Base-by-base conservation (phyloP, 345 rosid species). In the Excoecaria agallocha region DNA sequence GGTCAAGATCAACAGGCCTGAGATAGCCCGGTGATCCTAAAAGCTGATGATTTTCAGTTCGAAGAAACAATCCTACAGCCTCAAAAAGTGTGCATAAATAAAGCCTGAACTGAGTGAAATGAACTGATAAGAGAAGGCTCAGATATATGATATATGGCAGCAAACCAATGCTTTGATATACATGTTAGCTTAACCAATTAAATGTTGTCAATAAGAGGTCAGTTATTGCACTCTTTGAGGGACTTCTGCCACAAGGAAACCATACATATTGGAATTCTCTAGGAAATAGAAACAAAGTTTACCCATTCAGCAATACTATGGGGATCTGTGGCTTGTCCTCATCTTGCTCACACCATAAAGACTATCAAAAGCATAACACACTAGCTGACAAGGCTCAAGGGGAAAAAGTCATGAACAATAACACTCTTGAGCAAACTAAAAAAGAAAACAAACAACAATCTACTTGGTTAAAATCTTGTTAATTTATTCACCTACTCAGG, bases 281-380 rank as follows among this genome's bases (percentile, higher is more conserved):
- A n/a, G 37, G 57, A 56, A 5, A 49, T 9, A 22, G 20, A 20
- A 66, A 66, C 8, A 19, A 73, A 73, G 20, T 39, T 30, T 78
- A 79, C 82, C 78, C 82, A 59, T 58, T 79, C 82, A 58, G 79
- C 82, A 49, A 79, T 79, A 50, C 82, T 79, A 41, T 79, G 82
- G 19, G 82, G 82, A 75, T 79, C 82, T 2, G 82, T 79, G 57
- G 82, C 82, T 54, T 79, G 82, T 41, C 82, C 82, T 71, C 82
- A 72, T 66, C 82, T 75, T 15, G 82, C 82, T 51, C 15, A 35
- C 48, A 66, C 30, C 30, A 30, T 30, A 30, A 30, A 30, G 30
- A 30, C 19, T 30, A 35, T 51, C 54, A 25, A 63, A 54, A 11
- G 11, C 19, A 41, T 25, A 5, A 11, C 48, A 69, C 38, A 24